Evolutionary conservation across 2,329 filamentous ascomycete species (phyloP), one percentile per base, ranked within the genome.

Genomic region (Epichloe coenophiala): DNA sequence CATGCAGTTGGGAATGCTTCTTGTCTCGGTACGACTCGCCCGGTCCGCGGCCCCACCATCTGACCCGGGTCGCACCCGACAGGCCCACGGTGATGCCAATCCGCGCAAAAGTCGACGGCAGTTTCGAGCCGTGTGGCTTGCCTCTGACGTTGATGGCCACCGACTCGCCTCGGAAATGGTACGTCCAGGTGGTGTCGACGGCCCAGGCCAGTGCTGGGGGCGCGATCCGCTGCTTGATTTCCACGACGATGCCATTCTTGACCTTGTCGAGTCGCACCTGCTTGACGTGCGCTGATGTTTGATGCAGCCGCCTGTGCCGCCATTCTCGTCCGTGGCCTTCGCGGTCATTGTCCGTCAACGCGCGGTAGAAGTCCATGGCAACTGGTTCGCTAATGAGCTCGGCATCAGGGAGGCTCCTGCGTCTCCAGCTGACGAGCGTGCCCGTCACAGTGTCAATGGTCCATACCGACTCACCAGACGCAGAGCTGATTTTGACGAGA

Each of bases 31-130:
- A 88, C 11, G 72, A 77, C 61, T 86, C 81, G 2, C 78, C 78
- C 0, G 80, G 80, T 0, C 84, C 84, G 4, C 79, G 76, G 5
- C 83, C 83, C 58, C 80, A 85, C 83, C 83, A 88, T n/a, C 67
- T 63, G 1, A 70, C 73, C 4, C 60, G 57, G 4, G 65, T 60
- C 23, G 72, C 63, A 17, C 56, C 66, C 45, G 45, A 64, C 56
- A 68, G 69, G 12, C 64, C 73, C 56, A 67, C 72, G n/a, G 62
- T 77, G 55, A 86, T 63, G 0, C 83, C 83, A 52, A 86, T 74
- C 15, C 83, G 73, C 0, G 82, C 80, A 40, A 86, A 72, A 1
- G 77, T 82, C 3, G 68, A 64, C 0, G 80, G 80, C 0, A 77
- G 65, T 2, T 73, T 69, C 12, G 58, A 57, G 0, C 78, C 77